A percentile compares a stretch with the other conserved stretches of the same genome.
Conservation (phyloP, 306 rosid genomes). For the Begonia fuchsioides region DNA sequence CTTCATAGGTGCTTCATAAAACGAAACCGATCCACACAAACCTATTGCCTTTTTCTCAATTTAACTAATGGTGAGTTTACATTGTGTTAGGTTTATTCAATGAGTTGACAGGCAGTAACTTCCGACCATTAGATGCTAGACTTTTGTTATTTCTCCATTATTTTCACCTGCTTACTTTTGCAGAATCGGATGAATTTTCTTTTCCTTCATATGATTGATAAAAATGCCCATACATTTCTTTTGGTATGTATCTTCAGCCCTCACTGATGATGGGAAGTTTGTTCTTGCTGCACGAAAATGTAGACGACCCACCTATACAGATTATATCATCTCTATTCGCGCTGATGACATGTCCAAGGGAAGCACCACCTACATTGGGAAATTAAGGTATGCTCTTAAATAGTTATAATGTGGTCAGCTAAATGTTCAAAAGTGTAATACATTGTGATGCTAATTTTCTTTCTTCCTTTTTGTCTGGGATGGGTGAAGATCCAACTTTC, state of each 20-base stretch:
- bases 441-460: slow-evolving; percentile 6
- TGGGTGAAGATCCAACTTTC: slow-evolving; percentile 73
- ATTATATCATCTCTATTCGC: slow-evolving; percentile 59
- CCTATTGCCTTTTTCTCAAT: slow-evolving; percentile 62
- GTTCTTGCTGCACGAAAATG: slow-evolving; percentile 91
- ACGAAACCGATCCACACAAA: slow-evolving; percentile 75
- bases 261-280: slow-evolving; percentile 79
- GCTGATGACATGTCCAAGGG: slow-evolving; percentile 78
- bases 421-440: neutral
- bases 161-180: neutral
- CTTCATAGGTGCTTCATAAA: slow-evolving; percentile 78
- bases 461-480: slow-evolving; percentile 4
- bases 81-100: neutral
- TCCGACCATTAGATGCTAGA: neutral
- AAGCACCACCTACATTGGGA: slow-evolving; percentile 74
- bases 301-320: slow-evolving; percentile 87
- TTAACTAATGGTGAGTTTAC: slow-evolving; percentile 45
- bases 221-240: slow-evolving; percentile 6
- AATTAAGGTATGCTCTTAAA: slow-evolving; percentile 45
- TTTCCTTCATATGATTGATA: neutral
- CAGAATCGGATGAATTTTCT: neutral
- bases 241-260: slow-evolving; percentile 25
- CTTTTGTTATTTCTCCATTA: neutral
- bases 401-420: slow-evolving; percentile 2
- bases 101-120: neutral